Evolutionary conservation across 1,139 yeast species (phyloP), one percentile per base, ranked within the genome.

Genomic region (Kodamaea plutei): DNA sequence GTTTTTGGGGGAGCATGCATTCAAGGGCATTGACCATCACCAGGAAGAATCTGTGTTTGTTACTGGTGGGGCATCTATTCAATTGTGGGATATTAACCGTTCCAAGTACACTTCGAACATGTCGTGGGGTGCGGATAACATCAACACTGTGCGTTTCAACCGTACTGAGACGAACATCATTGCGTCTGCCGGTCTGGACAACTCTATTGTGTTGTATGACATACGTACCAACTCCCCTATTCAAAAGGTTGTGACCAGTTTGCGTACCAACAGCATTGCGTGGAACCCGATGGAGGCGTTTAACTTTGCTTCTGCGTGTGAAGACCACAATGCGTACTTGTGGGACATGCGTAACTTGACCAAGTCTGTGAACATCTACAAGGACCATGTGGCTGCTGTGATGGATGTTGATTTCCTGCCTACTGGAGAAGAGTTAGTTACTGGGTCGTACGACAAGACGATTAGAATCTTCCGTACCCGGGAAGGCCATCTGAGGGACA

Each of bases 251-350:
- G 84, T 83, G 26, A 85, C 95, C 17, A 67, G 77, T 17, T 68
- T 91, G 71, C 73, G 94, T 48, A 84, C 93, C 15, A 93, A 93
- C 56, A 73, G 93, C 26, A 69, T 93, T 19, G 73, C 89, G 34
- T 93, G 97, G 97, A 91, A 93, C 58, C 99, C 99, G 4, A 85
- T 91, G 84, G 97, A 91, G 58, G 95, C 98, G 2, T 91, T 78
- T 61, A 79, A 83, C 51, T 89, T 93, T 61, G 97, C 91, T 12
- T 77, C 85, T 30, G 98, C 88, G 1, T 78, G 78, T 50, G 99
- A 93, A 61, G 98, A 93, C 62, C 97, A 91, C 58, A 93, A 93
- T 53, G 81, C 83, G 8, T 93, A 93, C 55, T 73, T 84, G 35
- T 93, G 95, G 77, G 99, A 93, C 60, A 91, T 93, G 96, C 73